Evolutionary conservation across 1,284 basidiomycete genomes (phyloP), one percentile per base, ranked within the genome.

Genomic region (Puccinia novopanici): DNA sequence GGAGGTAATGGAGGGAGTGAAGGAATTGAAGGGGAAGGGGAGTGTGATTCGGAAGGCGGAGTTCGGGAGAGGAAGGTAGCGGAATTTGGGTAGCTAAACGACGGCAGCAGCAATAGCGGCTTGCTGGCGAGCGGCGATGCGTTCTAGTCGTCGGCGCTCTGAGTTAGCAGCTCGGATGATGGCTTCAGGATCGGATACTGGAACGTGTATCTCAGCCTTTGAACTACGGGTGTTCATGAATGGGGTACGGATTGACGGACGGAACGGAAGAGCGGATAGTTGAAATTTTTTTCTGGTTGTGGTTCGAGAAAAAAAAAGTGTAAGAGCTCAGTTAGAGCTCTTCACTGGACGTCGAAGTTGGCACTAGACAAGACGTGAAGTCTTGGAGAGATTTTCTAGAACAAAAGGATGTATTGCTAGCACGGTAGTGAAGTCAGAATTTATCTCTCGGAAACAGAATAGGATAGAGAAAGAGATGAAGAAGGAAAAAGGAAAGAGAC

Each of bases 291-390:
- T 8, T n/a, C n/a, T n/a, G n/a, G n/a, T n/a, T n/a, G 50, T 52
- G 50, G 50, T 52, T 52, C 50, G 19, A 52, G 50, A 52, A 52
- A 52, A 52, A 52, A 52, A 52, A 52, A 52, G 50, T 52, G 50
- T 52, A 52, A 52, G 50, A 52, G 50, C 17, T 17, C 4, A 19
- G 9, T 52, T 13, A 17, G 17, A n/a, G n/a, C 50, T 52, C 50
- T 52, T 52, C 50, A 52, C 50, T 52, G 19, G 19, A 45, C 45
- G 15, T 8, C 45, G 45, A 15, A 45, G 45, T 6, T 6, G 45
- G 45, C 45, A 8, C 45, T 45, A 45, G 45, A 45, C 45, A 45
- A 45, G 45, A 45, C 45, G 15, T n/a, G n/a, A 15, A 45, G 45
- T 45, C 45, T 45, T 45, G 45, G 45, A 45, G 45, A 45, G 45